Percentiles rank a stretch among this genome's conserved stretches.
phyloP scores from a whole-genome alignment of 148 eudicot genomes.

The Talinum fruticosum region DNA sequence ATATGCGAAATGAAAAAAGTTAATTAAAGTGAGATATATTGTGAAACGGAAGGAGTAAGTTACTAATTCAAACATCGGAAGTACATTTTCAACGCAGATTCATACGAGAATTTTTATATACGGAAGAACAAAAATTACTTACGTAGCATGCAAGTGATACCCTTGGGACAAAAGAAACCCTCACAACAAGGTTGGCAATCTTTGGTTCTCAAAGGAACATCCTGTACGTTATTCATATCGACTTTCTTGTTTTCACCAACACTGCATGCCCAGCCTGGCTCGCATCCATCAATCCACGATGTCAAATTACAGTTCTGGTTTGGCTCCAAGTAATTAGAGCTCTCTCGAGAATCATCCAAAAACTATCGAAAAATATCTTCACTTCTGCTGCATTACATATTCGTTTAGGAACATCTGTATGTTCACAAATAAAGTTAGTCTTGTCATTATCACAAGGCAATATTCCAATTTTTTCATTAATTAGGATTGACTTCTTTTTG shows the following conservation, averaged over 20 bases:
- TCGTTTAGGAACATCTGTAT: slow-evolving; percentile 57
- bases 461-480: no score
- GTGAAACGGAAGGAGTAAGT: no score
- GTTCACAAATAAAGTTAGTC: neutral
- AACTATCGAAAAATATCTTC: slow-evolving; percentile 67
- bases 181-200: slow-evolving; percentile 78
- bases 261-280: slow-evolving; percentile 85
- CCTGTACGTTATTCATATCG: slow-evolving; percentile 48
- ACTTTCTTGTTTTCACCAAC: slow-evolving; percentile 42
- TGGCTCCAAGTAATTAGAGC: slow-evolving; percentile 56
- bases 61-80: no score
- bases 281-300: slow-evolving; percentile 81
- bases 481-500: no score
- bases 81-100: no score
- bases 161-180: slow-evolving; percentile 94
- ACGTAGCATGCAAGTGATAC: slow-evolving; percentile 99
- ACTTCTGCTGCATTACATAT: slow-evolving; percentile 87
- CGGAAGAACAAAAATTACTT: slow-evolving; percentile 50
- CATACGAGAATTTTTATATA: no score
- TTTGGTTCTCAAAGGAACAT: slow-evolving; percentile 56
- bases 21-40: no score
- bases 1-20: no score
- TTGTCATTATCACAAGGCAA: no score
- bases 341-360: slow-evolving; percentile 39
- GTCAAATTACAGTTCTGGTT: slow-evolving; percentile 79